A percentile compares a stretch with the other conserved stretches of the same genome.
Conservation (phyloP, 129 eudicot species). For the Flaveria sonorensis region DNA sequence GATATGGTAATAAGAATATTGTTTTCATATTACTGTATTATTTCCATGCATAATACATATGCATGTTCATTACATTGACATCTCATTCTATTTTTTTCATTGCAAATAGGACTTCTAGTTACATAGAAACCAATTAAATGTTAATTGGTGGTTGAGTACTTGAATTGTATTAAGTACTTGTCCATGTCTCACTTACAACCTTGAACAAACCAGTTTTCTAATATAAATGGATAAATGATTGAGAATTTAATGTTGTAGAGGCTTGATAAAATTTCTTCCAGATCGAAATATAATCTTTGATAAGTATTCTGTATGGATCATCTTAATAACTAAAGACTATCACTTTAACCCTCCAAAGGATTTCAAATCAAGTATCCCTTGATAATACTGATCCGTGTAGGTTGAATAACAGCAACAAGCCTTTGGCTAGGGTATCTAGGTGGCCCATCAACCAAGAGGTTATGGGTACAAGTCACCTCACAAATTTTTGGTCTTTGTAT, state of each 20-base stretch:
- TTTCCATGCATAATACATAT: conserved; percentile 18
- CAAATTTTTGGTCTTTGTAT: too few relatives aligned
- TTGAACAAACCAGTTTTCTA: background rate
- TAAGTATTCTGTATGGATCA: background rate
- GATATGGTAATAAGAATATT: conserved; percentile 60
- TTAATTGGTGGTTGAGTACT: conserved; percentile 15
- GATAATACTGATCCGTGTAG: background rate
- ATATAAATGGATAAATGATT: background rate
- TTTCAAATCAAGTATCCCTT: background rate
- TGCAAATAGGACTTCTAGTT: background rate
- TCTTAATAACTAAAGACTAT: conserved; percentile 4
- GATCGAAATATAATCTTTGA: conserved; percentile 7
- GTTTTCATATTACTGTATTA: background rate
- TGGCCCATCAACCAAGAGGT: background rate
- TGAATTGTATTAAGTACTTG: background rate
- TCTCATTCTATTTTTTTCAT: background rate
- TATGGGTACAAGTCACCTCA: background rate
- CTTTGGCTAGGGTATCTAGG: background rate
- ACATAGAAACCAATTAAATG: conserved; percentile 3
- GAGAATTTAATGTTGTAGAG: background rate
- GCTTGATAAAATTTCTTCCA: background rate
- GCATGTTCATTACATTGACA: conserved; percentile 19
- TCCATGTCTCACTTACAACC: conserved; percentile 1
- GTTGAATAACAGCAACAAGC: background rate
- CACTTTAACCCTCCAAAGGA: conserved; percentile 16